A percentile compares a stretch with the other conserved stretches of the same genome.
Conservation (phyloP, 345 rosid species). For the Erysimum cheiranthoides region DNA sequence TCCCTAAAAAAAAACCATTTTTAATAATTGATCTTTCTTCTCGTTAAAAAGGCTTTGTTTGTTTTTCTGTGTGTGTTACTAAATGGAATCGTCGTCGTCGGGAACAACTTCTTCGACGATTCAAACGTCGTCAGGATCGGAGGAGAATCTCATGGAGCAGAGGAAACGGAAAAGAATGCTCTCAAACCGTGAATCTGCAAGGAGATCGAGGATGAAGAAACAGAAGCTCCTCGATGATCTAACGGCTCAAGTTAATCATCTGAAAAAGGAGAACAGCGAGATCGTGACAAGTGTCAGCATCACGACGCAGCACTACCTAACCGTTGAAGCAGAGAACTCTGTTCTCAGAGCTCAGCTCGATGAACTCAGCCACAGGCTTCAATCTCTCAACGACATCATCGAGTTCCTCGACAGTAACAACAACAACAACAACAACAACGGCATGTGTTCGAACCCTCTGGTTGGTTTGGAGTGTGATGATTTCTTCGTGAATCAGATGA, state of each 20-base stretch:
- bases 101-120: slow-evolving; percentile 55
- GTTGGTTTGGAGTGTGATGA: slow-evolving; percentile 46
- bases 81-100: slow-evolving; percentile 80
- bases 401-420: slow-evolving; percentile 43
- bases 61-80: slow-evolving; percentile 34
- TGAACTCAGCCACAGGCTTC: slow-evolving; percentile 73
- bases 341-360: slow-evolving; percentile 70
- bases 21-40: slow-evolving; percentile 7
- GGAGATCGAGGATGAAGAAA: slow-evolving; percentile 91
- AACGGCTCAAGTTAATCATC: slow-evolving; percentile 57
- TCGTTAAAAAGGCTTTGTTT: neutral
- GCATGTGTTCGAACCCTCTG: slow-evolving; percentile 32
- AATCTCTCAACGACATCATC: slow-evolving; percentile 76
- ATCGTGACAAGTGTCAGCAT: slow-evolving; percentile 59
- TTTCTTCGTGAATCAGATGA: slow-evolving; percentile 55
- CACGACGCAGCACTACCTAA: slow-evolving; percentile 62
- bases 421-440: slow-evolving; percentile 19
- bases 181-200: slow-evolving; percentile 94
- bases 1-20: neutral
- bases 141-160: slow-evolving; percentile 73
- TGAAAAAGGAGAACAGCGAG: slow-evolving; percentile 65
- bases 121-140: slow-evolving; percentile 72
- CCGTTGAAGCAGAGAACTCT: slow-evolving; percentile 77
- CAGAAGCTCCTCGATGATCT: slow-evolving; percentile 92
- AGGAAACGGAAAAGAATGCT: slow-evolving; percentile 92